Percentiles rank a stretch among this genome's conserved stretches.
Conservation (phyloP, 2,329 filamentous ascomycete species). For the Penicillium verrucosum region DNA sequence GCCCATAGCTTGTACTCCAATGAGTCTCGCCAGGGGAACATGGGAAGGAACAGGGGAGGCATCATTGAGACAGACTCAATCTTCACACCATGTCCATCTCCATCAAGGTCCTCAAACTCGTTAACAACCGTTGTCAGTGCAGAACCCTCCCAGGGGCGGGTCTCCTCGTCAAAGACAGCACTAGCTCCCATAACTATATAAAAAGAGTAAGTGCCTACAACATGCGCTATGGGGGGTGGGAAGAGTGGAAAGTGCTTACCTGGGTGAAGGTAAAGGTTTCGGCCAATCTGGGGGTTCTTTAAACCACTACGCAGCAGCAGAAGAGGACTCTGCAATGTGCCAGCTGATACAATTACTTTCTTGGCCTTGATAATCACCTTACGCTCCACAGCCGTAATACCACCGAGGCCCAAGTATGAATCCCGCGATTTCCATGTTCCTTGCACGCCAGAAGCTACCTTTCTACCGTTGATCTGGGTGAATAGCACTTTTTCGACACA, state of each 20-base stretch:
- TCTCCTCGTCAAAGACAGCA: constrained; percentile 67
- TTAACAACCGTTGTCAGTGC: constrained; percentile 76
- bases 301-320: constrained; percentile 75
- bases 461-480: constrained; percentile 49
- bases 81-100: constrained; percentile 75
- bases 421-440: constrained; percentile 75
- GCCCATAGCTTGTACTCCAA: constrained; percentile 69
- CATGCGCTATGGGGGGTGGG: too few species aligned
- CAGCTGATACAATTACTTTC: constrained; percentile 74
- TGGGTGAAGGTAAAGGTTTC: constrained; percentile 79
- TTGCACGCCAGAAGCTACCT: constrained; percentile 65
- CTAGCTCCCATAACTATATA: constrained; percentile 38
- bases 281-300: constrained; percentile 76
- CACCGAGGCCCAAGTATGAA: constrained; percentile 56
- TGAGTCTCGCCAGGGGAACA: constrained; percentile 65
- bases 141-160: constrained; percentile 70
- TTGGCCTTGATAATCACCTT: constrained; percentile 72
- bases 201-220: not conserved
- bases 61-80: constrained; percentile 75
- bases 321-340: constrained; percentile 72
- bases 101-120: constrained; percentile 77
- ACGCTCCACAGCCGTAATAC: constrained; percentile 51
- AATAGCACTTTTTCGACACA: constrained; percentile 69
- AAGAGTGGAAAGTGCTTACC: constrained; percentile 50
- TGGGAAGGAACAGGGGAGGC: constrained; percentile 62